These are phyloP conservation scores for Raddia guianensis DNA, from an alignment of 176 grass and related monocot genomes.

Conservation along the genomic window DNA sequence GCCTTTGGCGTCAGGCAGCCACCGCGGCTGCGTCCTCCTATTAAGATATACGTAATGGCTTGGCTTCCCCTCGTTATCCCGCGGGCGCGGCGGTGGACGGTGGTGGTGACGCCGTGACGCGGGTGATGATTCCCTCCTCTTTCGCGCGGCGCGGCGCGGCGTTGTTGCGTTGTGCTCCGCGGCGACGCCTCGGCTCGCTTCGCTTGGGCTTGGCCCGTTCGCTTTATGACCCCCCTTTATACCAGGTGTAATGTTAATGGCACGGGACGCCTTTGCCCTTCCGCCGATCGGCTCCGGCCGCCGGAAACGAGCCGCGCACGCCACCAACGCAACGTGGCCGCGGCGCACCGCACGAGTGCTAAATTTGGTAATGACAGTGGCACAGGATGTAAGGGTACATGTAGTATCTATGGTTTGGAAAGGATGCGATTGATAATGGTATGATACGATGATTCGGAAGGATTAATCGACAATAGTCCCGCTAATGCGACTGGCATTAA, in stretches of 20 bases:
- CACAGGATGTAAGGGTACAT: too few relatives aligned
- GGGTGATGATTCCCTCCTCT: conserved; percentile 28
- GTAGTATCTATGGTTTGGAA: too few relatives aligned
- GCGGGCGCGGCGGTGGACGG: too few relatives aligned
- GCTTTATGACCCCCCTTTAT: background rate
- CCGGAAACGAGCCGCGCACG: background rate
- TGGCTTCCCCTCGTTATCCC: background rate
- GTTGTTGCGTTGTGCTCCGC: conserved; percentile 9
- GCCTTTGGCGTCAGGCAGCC: background rate
- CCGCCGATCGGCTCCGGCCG: background rate
- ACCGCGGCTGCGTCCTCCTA: conserved; percentile 17
- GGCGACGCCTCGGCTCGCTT: background rate
- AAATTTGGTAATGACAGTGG: too few relatives aligned
- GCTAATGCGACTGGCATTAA: too few relatives aligned
- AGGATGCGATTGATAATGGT: too few relatives aligned
- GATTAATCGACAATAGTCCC: too few relatives aligned
- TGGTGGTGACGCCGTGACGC: background rate
- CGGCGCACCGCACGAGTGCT: background rate
- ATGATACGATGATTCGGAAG: too few relatives aligned
- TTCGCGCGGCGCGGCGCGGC: background rate
- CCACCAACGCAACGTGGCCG: background rate
- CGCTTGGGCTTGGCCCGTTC: background rate
- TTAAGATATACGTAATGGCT: conserved; percentile 26
- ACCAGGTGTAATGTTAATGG: background rate
- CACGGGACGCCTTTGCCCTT: background rate